phyloP scores from a whole-genome alignment of 2,329 filamentous ascomycete species.

The Phoma herbarum region DNA sequence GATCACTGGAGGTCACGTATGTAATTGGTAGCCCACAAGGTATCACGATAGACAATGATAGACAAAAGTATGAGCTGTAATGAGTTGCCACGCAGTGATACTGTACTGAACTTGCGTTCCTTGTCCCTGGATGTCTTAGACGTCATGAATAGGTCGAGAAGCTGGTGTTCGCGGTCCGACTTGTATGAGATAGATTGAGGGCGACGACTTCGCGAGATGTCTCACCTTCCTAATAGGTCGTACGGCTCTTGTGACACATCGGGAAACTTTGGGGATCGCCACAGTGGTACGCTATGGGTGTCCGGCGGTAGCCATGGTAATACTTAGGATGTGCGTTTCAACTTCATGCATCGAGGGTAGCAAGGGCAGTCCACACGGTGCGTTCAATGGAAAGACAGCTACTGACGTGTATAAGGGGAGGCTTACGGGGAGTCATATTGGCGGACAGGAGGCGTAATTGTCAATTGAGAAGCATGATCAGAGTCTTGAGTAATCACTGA shows the following conservation, averaged over 20 bases:
- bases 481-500: constrained; percentile 6
- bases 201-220: background rate
- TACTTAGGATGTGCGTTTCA: constrained; percentile 4
- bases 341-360: constrained; percentile 1
- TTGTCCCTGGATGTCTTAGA: background rate
- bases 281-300: constrained; percentile 4
- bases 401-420: no score
- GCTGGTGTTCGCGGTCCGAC: background rate
- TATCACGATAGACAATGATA: background rate
- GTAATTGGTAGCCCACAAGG: background rate
- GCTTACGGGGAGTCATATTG: background rate
- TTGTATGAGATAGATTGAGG: background rate
- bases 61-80: background rate
- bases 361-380: background rate
- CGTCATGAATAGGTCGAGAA: background rate
- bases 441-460: background rate
- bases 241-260: background rate
- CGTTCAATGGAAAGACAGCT: no score
- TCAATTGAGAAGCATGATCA: background rate
- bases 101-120: no score
- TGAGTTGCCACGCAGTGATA: background rate
- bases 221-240: background rate
- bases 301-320: background rate
- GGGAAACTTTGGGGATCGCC: background rate
- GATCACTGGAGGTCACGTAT: background rate